Evolutionary conservation across 331 rosid genomes (phyloP).

Genomic region (Cydonia oblonga): DNA sequence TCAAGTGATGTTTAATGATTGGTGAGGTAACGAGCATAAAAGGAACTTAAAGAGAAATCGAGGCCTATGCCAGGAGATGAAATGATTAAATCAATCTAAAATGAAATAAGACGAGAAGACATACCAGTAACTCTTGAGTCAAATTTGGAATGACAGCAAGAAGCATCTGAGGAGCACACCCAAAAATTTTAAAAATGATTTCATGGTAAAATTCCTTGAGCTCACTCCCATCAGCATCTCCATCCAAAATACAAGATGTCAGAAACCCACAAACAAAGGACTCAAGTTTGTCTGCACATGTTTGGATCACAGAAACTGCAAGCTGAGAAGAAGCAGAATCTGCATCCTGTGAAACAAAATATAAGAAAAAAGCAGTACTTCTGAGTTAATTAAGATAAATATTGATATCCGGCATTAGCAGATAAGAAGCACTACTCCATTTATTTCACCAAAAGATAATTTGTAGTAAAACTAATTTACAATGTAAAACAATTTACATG

Average conservation of each 20-base stretch:
- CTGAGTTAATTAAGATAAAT: background rate
- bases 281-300: slow-evolving; percentile 55
- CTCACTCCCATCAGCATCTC: slow-evolving; percentile 52
- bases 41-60: slow-evolving; percentile 5
- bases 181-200: slow-evolving; percentile 53
- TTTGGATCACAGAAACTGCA: slow-evolving; percentile 52
- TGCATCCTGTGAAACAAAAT: slow-evolving; percentile 38
- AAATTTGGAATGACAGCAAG: slow-evolving; percentile 64
- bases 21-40: background rate
- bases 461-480: background rate
- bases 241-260: slow-evolving; percentile 59
- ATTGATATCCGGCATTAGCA: background rate
- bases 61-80: background rate
- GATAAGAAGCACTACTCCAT: background rate
- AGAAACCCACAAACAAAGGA: slow-evolving; percentile 56
- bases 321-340: slow-evolving; percentile 60
- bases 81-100: background rate
- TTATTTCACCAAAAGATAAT: background rate
- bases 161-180: slow-evolving; percentile 79
- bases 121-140: slow-evolving; percentile 62
- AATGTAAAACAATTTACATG: background rate
- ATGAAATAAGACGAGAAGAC: slow-evolving; percentile 7
- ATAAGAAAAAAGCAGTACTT: background rate
- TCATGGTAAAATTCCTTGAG: slow-evolving; percentile 73
- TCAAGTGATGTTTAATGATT: slow-evolving; percentile 4